phyloP scores from a whole-genome alignment of 2,329 filamentous ascomycete species.

The Exophiala oligosperma region DNA sequence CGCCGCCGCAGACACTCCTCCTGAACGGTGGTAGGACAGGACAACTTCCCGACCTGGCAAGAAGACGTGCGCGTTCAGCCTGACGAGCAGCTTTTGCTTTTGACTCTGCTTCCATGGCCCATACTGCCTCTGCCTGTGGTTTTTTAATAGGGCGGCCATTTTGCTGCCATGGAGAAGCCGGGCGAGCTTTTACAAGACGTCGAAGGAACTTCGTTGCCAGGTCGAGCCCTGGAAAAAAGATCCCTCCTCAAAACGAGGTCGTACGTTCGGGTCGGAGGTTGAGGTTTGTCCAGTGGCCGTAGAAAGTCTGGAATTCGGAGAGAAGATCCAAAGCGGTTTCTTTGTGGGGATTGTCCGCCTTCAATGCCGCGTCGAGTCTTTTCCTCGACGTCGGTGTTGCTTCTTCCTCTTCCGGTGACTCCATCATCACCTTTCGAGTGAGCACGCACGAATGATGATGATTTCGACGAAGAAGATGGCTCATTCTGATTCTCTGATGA shows the following conservation, averaged over 20 bases:
- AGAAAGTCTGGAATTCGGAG: conserved; percentile 18
- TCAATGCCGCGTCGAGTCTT: neutral
- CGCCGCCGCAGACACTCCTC: neutral
- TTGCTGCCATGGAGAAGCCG: conserved; percentile 48
- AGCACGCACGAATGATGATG: too few relatives aligned
- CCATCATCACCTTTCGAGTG: too few relatives aligned
- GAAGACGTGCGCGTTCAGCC: neutral
- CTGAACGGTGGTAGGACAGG: neutral
- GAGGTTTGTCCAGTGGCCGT: conserved; percentile 18
- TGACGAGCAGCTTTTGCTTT: neutral
- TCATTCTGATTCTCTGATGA: too few relatives aligned
- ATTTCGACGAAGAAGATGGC: too few relatives aligned
- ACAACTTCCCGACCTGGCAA: neutral
- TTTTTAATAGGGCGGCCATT: conserved; percentile 50
- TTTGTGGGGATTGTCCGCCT: neutral
- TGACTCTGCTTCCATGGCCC: neutral
- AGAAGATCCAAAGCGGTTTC: neutral
- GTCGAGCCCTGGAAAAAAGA: conserved; percentile 15
- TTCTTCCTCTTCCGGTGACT: too few relatives aligned
- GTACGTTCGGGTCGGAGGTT: conserved; percentile 15
- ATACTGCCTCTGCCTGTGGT: neutral
- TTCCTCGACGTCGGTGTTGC: too few relatives aligned
- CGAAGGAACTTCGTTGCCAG: conserved; percentile 26
- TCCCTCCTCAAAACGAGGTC: conserved; percentile 15
- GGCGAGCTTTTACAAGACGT: conserved; percentile 46